Evolutionary conservation across 345 rosid species (phyloP), one percentile per base, ranked within the genome.

Genomic region (rapeseed (Brassica napus)): DNA sequence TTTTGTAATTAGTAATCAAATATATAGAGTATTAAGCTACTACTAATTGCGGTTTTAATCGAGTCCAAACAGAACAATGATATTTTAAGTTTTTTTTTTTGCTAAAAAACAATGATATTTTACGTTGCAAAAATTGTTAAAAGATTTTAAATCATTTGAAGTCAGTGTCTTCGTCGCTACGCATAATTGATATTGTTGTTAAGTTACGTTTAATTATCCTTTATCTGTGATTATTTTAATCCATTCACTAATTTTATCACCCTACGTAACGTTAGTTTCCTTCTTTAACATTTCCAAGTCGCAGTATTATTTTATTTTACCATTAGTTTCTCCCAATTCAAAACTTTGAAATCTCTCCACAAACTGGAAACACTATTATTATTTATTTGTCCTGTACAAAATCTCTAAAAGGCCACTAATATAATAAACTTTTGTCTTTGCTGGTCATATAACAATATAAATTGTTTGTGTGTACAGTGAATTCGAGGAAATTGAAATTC

Each of bases 151-250:
- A 18, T 65, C 28, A 60, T 30, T 72, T 42, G 72, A 66, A 66
- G 77, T 78, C 82, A 65, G 47, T 60, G 39, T 72, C 62, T 66
- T 71, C 61, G 49, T 57, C 37, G 31, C 34, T 57, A 78, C 72
- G 68, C 61, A 65, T 57, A 26, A 55, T 71, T 71, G 58, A 42
- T 72, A 61, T 77, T 64, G 39, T 24, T 70, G 32, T 52, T 77
- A 26, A 16, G 31, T 42, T 71, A 71, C 58, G 62, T 64, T 37
- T 71, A 26, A 0, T 64, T 77, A n/a, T 52, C 32, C n/a, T 72
- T 55, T 58, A 18, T 54, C 8, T 37, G 8, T 4, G 60, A 30
- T 78, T 72, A 21, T 71, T 57, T 4, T 37, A 64, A 23, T 65
- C 49, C 16, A 39, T 30, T 42, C 34, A 78, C 67, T 28, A 37